Evolutionary conservation across 2,329 filamentous ascomycete genomes (phyloP), one percentile per base, ranked within the genome.

Genomic region (Trichoderma sp.): DNA sequence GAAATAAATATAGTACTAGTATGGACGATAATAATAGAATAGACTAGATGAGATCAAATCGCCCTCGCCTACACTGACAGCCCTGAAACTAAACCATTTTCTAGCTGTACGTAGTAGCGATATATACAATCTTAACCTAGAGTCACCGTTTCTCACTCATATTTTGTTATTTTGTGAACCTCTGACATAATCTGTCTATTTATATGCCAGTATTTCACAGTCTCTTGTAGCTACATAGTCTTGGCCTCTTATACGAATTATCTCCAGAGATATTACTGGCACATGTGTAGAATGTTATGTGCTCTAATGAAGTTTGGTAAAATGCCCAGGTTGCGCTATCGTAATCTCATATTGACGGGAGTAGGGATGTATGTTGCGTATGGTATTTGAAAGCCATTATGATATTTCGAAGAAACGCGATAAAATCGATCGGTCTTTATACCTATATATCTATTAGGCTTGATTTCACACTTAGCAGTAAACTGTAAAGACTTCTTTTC

Each of bases 381-480:
- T 34, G 0, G 32, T 13, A 34, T 6, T 4, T 13, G 13, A 34
- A 1, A 34, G 1, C 12, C 1, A 13, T 13, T 12, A 34, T 34
- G 15, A 36, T 36, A 2, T 15, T 36, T 13, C 17, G 39, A n/a
- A 47, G 2, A 17, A 43, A 34, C n/a, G n/a, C n/a, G n/a, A n/a
- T n/a, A n/a, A n/a, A n/a, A n/a, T n/a, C n/a, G n/a, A n/a, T n/a
- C n/a, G n/a, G n/a, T n/a, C n/a, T n/a, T n/a, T n/a, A n/a, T n/a
- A n/a, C n/a, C n/a, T 6, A 50, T 50, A n/a, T 50, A n/a, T 2
- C 9, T 47, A 5, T 2, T 9, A 7, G 6, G 15, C 36, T 39
- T 43, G 39, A 43, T 1, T 43, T 9, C 4, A n/a, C 15, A n/a
- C 0, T 0, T 6, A 17, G 7, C 1, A n/a, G 2, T 3, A 20